Conservation (phyloP, 1,139 yeast genomes). For the Suhomyces chickasaworum region DNA sequence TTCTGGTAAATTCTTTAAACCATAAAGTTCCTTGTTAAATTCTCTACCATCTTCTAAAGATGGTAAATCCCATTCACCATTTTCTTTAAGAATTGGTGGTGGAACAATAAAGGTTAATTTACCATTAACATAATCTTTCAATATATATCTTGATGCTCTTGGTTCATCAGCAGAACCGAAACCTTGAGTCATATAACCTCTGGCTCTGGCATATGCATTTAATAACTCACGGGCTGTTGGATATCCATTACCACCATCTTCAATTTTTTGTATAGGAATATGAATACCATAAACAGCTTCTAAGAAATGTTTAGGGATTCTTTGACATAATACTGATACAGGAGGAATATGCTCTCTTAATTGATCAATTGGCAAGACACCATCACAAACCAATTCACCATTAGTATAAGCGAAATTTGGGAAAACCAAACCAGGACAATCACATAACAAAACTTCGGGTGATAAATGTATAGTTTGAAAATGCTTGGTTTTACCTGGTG, state of each 20-base stretch:
- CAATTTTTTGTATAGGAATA: constrained; percentile 69
- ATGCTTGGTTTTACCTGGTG: constrained; percentile 99
- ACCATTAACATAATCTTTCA: constrained; percentile 95
- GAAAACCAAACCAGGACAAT: constrained; percentile 98
- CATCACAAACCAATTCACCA: constrained; percentile 96
- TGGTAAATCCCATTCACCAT: constrained; percentile 42
- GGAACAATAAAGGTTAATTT: constrained; percentile 83
- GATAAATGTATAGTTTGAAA: constrained; percentile 93
- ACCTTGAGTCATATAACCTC: constrained; percentile 98
- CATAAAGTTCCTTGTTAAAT: constrained; percentile 76
- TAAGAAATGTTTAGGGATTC: constrained; percentile 84
- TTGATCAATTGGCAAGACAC: constrained; percentile 97
- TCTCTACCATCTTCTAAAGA: constrained; percentile 50
- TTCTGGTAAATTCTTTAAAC: constrained; percentile 65
- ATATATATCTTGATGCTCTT: constrained; percentile 87
- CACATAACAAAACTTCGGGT: constrained; percentile 83
- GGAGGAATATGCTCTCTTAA: constrained; percentile 95
- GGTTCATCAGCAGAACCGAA: constrained; percentile 97
- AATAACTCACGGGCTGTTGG: constrained; percentile 90
- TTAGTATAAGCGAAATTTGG: constrained; percentile 97
- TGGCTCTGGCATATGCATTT: constrained; percentile 91
- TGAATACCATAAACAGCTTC: constrained; percentile 96
- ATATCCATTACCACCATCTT: constrained; percentile 86
- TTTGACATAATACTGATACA: constrained; percentile 75
- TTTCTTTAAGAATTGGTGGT: constrained; percentile 63